A percentile compares a stretch with the other conserved stretches of the same genome.
Conservation (phyloP, 2,329 filamentous ascomycete species). For the Ophiostoma himal-ulmi region DNA sequence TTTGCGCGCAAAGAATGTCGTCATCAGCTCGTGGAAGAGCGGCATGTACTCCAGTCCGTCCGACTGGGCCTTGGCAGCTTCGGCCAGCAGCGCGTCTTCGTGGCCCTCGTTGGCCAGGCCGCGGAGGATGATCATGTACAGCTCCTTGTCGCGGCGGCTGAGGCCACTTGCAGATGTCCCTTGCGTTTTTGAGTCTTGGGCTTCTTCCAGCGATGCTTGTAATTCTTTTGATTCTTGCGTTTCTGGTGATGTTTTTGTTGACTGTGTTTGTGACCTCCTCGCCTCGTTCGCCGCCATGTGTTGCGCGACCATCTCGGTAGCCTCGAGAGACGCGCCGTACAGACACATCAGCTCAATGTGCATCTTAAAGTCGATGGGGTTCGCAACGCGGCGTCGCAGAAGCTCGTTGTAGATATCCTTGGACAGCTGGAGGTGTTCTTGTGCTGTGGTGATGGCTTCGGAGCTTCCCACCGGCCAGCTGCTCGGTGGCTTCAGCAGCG, state of each 20-base stretch:
- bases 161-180: not conserved
- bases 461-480: slow-evolving; percentile 7
- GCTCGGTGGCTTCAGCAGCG: slow-evolving; percentile 18
- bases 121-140: slow-evolving; percentile 48
- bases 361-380: slow-evolving; percentile 35
- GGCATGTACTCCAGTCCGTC: slow-evolving; percentile 42
- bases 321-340: slow-evolving; percentile 52
- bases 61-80: slow-evolving; percentile 36
- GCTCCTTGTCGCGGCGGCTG: slow-evolving; percentile 30
- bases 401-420: slow-evolving; percentile 33
- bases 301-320: slow-evolving; percentile 39
- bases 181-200: not conserved
- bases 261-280: slow-evolving; percentile 17
- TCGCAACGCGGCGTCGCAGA: slow-evolving; percentile 32
- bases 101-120: slow-evolving; percentile 59
- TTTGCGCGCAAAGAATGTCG: slow-evolving; percentile 55
- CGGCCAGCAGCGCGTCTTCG: slow-evolving; percentile 52
- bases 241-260: not conserved
- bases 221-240: too few relatives aligned
- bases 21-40: slow-evolving; percentile 49
- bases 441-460: slow-evolving; percentile 8
- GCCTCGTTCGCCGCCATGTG: slow-evolving; percentile 30
- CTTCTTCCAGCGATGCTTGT: not conserved
- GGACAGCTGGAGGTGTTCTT: slow-evolving; percentile 45
- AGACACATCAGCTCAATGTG: slow-evolving; percentile 47